A percentile compares a stretch with the other conserved stretches of the same genome.
Conservation (phyloP, 805 yeast species). For the Metschnikowia koreensis region DNA sequence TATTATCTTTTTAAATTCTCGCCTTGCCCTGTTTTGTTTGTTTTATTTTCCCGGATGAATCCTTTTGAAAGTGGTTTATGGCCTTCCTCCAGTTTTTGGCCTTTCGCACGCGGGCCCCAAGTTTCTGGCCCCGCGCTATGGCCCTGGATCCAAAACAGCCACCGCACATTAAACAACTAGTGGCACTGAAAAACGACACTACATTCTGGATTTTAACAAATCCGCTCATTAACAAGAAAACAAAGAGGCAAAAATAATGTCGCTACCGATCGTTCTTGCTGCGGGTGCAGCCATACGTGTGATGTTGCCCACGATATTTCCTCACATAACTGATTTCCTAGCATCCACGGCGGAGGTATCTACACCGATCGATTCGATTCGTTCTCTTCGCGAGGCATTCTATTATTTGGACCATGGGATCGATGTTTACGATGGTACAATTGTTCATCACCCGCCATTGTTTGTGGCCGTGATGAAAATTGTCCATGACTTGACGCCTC, state of each 20-base stretch:
- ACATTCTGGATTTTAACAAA: no score
- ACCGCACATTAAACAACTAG: no score
- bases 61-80: background rate
- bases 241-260: conserved; percentile 8
- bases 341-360: conserved; percentile 45
- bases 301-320: conserved; percentile 34
- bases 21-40: no score
- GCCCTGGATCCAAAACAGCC: no score
- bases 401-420: conserved; percentile 46
- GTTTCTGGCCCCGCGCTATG: background rate
- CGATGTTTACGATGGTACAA: conserved; percentile 78
- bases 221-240: background rate
- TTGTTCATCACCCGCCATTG: conserved; percentile 83
- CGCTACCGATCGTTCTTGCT: conserved; percentile 17
- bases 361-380: conserved; percentile 72
- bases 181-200: no score
- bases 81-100: background rate
- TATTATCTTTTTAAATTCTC: no score
- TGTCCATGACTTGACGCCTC: conserved; percentile 24
- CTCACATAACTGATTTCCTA: conserved; percentile 26
- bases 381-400: conserved; percentile 40
- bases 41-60: no score
- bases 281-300: conserved; percentile 28
- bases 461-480: conserved; percentile 49
- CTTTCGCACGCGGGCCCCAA: background rate